Evolutionary conservation across 2,329 filamentous ascomycete species (phyloP), one percentile per base, ranked within the genome.

Genomic region (Penicillium sp.): DNA sequence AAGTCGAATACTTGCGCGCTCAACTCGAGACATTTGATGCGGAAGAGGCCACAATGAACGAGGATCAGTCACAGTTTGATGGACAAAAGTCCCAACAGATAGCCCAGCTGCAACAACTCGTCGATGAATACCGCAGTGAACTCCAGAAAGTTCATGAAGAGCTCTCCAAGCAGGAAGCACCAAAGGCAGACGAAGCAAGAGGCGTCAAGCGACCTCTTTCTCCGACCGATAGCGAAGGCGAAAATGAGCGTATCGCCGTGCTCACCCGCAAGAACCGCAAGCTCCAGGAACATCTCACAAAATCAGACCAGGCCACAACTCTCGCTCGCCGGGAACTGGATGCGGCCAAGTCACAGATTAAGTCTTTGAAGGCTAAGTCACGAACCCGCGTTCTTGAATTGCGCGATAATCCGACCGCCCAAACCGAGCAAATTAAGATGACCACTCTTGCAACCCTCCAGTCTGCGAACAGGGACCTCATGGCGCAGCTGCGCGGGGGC

Each of bases 1-100:
- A 98, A 66, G 88, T 93, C 0, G 90, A 96, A 58, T 95, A 95
- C 65, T 78, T 98, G 6, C 86, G 93, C 21, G 91, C 88, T 0
- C 93, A 98, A 68, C 77, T 97, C 48, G 90, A 90, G 70, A 85
- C 87, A 0, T 85, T 94, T 53, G 88, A 97, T 61, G 80, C 82
- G 0, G 93, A 98, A 68, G 90, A 97, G 61, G 81, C 82, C 46
- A 90, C 90, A 0, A 86, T 96, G 72, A 83, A 91, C 40, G 61
- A 62, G 48, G 82, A 87, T 0, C 87, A 88, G 31, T 82, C 80
- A 31, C 69, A 67, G 38, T 84, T 86, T 47, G 88, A 98, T 61
- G 80, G 85, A 57, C 77, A 82, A 19, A 91, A 89, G 55, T 74
- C 78, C 0, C 77, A 84, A 54, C 84, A 88, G 21, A 84, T 95